A percentile compares a stretch with the other conserved stretches of the same genome.
Conservation (phyloP, 371 early-diverging fungal genomes). For the Dinochytrium kinnereticum region DNA sequence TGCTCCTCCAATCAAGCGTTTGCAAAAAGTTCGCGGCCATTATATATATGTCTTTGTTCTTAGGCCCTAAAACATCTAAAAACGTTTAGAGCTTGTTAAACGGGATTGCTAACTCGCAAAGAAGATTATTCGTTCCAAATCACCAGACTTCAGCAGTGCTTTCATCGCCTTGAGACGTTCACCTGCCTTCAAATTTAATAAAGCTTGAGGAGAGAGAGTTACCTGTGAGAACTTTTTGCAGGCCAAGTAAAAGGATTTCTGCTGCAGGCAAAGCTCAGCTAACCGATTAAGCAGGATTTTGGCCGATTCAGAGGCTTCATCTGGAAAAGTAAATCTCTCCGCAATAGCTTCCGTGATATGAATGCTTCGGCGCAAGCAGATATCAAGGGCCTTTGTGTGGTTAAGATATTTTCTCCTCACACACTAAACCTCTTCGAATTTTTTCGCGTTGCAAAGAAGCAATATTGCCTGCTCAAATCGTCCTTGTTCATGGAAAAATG, state of each 20-base stretch:
- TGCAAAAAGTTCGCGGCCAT: conserved; percentile 62
- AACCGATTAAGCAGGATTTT: conserved; percentile 35
- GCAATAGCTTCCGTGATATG: conserved; percentile 48
- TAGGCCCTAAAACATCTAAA: conserved; percentile 54
- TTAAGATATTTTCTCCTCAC: too few relatives aligned
- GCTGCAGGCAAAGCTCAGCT: conserved; percentile 50
- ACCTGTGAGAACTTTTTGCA: conserved; percentile 59
- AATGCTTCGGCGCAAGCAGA: conserved; percentile 42
- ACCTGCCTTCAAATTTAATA: conserved; percentile 42
- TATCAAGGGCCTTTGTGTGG: conserved; percentile 35
- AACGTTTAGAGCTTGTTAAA: not conserved
- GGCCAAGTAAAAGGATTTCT: conserved; percentile 49
- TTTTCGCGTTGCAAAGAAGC: conserved; percentile 37
- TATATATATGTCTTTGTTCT: conserved; percentile 57
- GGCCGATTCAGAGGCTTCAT: conserved; percentile 23
- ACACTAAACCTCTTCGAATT: conserved; percentile 45
- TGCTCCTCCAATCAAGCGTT: conserved; percentile 55
- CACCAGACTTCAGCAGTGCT: conserved; percentile 54
- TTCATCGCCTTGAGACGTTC: conserved; percentile 58
- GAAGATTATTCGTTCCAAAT: conserved; percentile 57
- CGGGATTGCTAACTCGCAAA: conserved; percentile 53
- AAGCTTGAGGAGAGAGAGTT: not conserved
- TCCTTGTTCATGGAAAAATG: conserved; percentile 38
- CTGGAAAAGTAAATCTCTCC: conserved; percentile 42
- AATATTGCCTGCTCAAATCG: conserved; percentile 41